phyloP scores from a whole-genome alignment of 2,329 filamentous ascomycete genomes.

The Periconia sp. region DNA sequence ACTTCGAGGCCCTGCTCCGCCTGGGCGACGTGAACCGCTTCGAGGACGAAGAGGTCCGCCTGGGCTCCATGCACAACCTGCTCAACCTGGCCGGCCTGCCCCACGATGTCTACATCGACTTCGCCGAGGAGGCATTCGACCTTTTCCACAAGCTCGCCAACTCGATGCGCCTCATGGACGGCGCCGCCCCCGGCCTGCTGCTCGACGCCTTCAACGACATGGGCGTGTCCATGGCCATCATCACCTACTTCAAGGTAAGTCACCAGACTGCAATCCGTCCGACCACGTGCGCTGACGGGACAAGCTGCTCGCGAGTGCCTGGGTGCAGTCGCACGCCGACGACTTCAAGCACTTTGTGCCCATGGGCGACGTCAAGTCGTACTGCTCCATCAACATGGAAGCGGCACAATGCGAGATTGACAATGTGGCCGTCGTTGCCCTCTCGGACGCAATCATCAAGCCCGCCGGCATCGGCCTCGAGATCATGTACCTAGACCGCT shows the following conservation, averaged over 20 bases:
- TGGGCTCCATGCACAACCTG: slow-evolving; percentile 73
- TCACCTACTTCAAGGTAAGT: slow-evolving; percentile 77
- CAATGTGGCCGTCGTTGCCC: slow-evolving; percentile 78
- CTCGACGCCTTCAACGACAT: slow-evolving; percentile 76
- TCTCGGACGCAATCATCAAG: slow-evolving; percentile 80
- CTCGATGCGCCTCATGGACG: slow-evolving; percentile 62
- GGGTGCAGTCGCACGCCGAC: slow-evolving; percentile 75
- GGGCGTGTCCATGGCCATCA: slow-evolving; percentile 72
- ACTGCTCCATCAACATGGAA: slow-evolving; percentile 75
- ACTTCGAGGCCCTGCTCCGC: slow-evolving; percentile 84
- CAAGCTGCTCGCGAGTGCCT: slow-evolving; percentile 81
- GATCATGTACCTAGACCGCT: slow-evolving; percentile 90
- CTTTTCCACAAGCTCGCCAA: slow-evolving; percentile 69
- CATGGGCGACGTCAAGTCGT: slow-evolving; percentile 64
- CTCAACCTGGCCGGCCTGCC: slow-evolving; percentile 73
- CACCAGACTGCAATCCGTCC: neutral
- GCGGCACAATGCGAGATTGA: slow-evolving; percentile 85
- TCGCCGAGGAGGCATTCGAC: slow-evolving; percentile 75
- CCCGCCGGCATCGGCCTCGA: slow-evolving; percentile 81
- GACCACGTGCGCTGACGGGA: slow-evolving; percentile 14
- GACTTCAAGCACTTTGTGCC: slow-evolving; percentile 75
- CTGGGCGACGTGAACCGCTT: slow-evolving; percentile 69
- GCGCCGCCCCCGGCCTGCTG: slow-evolving; percentile 59
- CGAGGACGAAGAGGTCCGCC: slow-evolving; percentile 72
- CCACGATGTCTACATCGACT: slow-evolving; percentile 78